phyloP scores from a whole-genome alignment of 2,329 filamentous ascomycete species.

The Hansfordia pulvinata region DNA sequence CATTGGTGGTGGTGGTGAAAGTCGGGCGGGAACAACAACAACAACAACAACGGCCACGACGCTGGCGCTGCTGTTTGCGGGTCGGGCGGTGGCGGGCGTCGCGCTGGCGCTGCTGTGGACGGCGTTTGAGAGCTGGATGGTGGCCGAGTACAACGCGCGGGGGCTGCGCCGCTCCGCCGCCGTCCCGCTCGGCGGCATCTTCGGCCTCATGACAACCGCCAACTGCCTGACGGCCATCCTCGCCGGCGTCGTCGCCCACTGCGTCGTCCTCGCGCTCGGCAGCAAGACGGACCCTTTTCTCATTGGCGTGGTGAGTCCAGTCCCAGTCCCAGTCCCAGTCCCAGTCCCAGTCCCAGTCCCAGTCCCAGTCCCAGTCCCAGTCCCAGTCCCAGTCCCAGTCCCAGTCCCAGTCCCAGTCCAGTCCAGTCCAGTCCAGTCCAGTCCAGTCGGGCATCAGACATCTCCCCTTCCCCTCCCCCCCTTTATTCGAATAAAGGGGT shows the following conservation, averaged over 20 bases:
- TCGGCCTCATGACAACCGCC: slow-evolving; percentile 32
- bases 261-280: slow-evolving; percentile 27
- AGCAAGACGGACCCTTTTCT: slow-evolving; percentile 37
- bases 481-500: too few species aligned
- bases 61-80: slow-evolving; percentile 30
- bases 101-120: slow-evolving; percentile 43
- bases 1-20: too few species aligned
- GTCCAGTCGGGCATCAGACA: too few species aligned
- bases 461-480: too few species aligned
- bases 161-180: slow-evolving; percentile 22
- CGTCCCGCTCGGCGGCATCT: slow-evolving; percentile 30
- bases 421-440: too few species aligned
- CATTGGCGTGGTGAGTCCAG: slow-evolving; percentile 18
- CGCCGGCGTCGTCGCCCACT: slow-evolving; percentile 33
- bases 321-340: too few species aligned
- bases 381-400: too few species aligned
- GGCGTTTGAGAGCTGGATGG: slow-evolving; percentile 48
- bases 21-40: too few species aligned
- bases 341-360: too few species aligned
- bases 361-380: too few species aligned
- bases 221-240: slow-evolving; percentile 39
- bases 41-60: too few species aligned
- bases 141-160: slow-evolving; percentile 36
- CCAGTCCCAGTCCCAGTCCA: too few species aligned
- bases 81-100: slow-evolving; percentile 39